phyloP scores from a whole-genome alignment of 352 stramenopile genomes.

The Stephanocyclus meneghinianus region DNA sequence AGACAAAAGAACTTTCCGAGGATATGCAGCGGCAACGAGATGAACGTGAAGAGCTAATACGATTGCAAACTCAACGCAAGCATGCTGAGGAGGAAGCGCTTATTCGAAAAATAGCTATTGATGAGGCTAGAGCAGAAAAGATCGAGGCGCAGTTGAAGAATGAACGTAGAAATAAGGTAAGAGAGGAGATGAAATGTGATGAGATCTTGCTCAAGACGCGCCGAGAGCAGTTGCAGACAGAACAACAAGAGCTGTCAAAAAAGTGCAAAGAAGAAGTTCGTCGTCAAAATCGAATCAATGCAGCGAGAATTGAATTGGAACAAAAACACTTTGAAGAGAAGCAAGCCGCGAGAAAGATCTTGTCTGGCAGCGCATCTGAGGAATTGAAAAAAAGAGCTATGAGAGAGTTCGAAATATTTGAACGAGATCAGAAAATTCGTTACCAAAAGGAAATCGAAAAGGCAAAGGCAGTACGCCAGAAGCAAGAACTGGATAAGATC shows the following conservation, averaged over 20 bases:
- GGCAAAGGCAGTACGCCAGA: constrained; percentile 25
- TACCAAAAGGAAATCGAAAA: constrained; percentile 51
- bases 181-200: constrained; percentile 46
- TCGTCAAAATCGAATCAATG: constrained; percentile 37
- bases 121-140: constrained; percentile 38
- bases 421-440: constrained; percentile 38
- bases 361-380: constrained; percentile 43
- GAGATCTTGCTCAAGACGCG: constrained; percentile 29
- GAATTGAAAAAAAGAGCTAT: constrained; percentile 41
- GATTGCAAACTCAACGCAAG: constrained; percentile 23
- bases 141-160: constrained; percentile 36
- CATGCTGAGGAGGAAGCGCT: constrained; percentile 36
- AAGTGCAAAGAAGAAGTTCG: constrained; percentile 52
- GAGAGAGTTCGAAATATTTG: constrained; percentile 54
- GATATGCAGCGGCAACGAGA: constrained; percentile 44
- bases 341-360: constrained; percentile 36
- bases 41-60: constrained; percentile 32
- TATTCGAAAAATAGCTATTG: constrained; percentile 47
- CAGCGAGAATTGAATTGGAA: constrained; percentile 39
- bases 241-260: constrained; percentile 38
- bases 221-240: constrained; percentile 27
- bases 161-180: constrained; percentile 38
- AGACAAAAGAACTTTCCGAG: constrained; percentile 35
- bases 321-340: constrained; percentile 51
- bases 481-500: constrained; percentile 37